Conservation (phyloP, 2,329 filamentous ascomycete species). For the Dactylellina haptotyla region DNA sequence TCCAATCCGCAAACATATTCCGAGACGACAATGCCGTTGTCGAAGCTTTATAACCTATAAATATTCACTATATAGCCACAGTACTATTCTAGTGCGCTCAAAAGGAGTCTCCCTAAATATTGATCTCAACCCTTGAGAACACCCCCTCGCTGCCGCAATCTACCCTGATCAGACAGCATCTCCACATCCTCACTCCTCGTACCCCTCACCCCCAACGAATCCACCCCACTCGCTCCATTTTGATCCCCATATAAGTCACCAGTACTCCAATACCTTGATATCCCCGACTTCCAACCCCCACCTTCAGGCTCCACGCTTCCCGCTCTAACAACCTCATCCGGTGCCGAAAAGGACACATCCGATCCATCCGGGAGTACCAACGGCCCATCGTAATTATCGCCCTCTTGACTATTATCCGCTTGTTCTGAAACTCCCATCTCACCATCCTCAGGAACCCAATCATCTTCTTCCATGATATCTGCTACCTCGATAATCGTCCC, state of each 20-base stretch:
- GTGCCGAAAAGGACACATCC: neutral
- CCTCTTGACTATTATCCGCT: constrained; percentile 19
- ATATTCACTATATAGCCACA: too few species aligned
- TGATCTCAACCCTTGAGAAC: too few species aligned
- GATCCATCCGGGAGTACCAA: neutral
- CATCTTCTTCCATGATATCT: constrained; percentile 4
- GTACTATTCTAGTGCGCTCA: too few species aligned
- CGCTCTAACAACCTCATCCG: neutral
- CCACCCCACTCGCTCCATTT: neutral
- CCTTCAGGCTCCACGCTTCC: neutral
- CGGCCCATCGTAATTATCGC: neutral
- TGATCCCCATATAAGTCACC: neutral
- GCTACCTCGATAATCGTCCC: neutral
- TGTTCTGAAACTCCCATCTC: constrained; percentile 1
- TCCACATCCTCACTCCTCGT: constrained; percentile 27
- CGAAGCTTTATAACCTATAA: too few species aligned
- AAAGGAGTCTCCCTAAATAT: too few species aligned
- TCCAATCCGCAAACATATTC: too few species aligned
- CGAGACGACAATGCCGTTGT: too few species aligned
- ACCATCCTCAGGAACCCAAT: neutral
- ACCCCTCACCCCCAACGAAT: neutral
- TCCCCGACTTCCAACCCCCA: neutral
- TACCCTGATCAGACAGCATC: neutral
- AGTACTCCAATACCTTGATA: constrained; percentile 5
- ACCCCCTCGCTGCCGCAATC: too few species aligned